phyloP scores from a whole-genome alignment of 2,329 filamentous ascomycete genomes.

The Phoma herbarum region DNA sequence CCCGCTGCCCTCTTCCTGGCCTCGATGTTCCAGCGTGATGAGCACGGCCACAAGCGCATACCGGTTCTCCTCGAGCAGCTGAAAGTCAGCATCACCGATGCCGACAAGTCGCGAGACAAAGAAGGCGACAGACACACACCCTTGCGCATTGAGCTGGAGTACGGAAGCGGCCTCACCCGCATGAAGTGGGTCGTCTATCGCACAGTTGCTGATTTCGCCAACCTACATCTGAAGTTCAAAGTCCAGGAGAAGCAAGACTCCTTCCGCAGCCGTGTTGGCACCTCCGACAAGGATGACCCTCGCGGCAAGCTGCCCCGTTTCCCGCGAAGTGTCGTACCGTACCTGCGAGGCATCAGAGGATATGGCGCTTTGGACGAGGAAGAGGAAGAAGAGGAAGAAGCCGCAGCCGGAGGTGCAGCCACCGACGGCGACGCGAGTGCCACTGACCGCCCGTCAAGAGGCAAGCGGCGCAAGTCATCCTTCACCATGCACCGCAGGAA shows the following conservation, averaged over 20 bases:
- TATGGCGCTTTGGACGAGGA: conserved; percentile 67
- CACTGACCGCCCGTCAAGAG: conserved; percentile 66
- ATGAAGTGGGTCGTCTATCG: conserved; percentile 97
- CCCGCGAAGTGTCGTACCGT: conserved; percentile 87
- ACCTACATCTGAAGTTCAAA: conserved; percentile 93
- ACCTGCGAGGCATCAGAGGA: conserved; percentile 80
- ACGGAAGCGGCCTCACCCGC: conserved; percentile 90
- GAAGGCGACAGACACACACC: conserved; percentile 74
- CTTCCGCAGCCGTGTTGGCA: conserved; percentile 69
- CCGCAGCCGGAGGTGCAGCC: conserved; percentile 58
- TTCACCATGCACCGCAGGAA: conserved; percentile 66
- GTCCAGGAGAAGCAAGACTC: conserved; percentile 84
- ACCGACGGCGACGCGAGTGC: conserved; percentile 75
- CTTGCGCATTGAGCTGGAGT: conserved; percentile 93
- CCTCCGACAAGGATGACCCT: conserved; percentile 65
- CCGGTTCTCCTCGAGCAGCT: conserved; percentile 95
- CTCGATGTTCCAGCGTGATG: conserved; percentile 97
- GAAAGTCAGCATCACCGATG: conserved; percentile 86
- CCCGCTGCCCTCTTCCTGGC: conserved; percentile 94
- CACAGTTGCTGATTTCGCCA: conserved; percentile 87
- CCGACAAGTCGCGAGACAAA: conserved; percentile 57
- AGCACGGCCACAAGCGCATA: conserved; percentile 93
- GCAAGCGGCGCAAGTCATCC: conserved; percentile 64
- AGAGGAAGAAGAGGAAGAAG: conserved; percentile 76
- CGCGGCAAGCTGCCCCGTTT: conserved; percentile 85